Base-by-base conservation (phyloP, 1,284 basidiomycete genomes). In the Tremellales sp. region DNA sequence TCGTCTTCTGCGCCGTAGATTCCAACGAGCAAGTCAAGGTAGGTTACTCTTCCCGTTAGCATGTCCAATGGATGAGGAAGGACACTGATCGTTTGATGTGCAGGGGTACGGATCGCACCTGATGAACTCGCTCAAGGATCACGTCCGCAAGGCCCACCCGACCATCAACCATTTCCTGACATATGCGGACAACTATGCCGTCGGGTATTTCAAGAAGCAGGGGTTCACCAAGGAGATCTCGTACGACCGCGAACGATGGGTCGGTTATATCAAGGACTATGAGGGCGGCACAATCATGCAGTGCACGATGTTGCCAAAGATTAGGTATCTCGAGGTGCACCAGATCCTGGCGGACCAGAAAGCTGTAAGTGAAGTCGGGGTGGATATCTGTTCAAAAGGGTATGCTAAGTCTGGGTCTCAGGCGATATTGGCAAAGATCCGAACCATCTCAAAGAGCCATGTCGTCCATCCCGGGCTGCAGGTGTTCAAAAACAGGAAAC, bases 211-310 rank as follows among this genome's bases (percentile, higher is more conserved):
- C 76, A 92, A 93, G 69, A 98, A 98, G 72, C 94, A 97, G 62
- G 93, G 94, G 0, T 99, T 99, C 74, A 89, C 90, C 1, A 98
- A 97, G 72, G 93, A 98, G 56, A 95, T 99, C 57, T 86, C 85
- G 0, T 81, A 95, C 16, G 85, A 87, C 49, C 82, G 93, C 32
- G 84, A 88, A 2, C 78, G 87, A 3, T 99, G 95, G 95, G 93
- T 94, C 1, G 95, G 94, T 1, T 98, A 99, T 71, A 98, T 99
- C 82, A 99, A 98, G 72, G 95, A 99, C 70, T 99, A 99, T 72
- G 95, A 99, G 70, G 95, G 95, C 39, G 94, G 92, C n/a, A 99
- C 95, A 37, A 88, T 98, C 74, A 97, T 98, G 94, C 92, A 95
- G 72, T 98, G 95, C 66, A 87, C 85, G 4, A 87, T 98, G 87